These are phyloP conservation scores for Chromosphaera perkinsii DNA, from an alignment of 208 protist species.

Conservation along the genomic window DNA sequence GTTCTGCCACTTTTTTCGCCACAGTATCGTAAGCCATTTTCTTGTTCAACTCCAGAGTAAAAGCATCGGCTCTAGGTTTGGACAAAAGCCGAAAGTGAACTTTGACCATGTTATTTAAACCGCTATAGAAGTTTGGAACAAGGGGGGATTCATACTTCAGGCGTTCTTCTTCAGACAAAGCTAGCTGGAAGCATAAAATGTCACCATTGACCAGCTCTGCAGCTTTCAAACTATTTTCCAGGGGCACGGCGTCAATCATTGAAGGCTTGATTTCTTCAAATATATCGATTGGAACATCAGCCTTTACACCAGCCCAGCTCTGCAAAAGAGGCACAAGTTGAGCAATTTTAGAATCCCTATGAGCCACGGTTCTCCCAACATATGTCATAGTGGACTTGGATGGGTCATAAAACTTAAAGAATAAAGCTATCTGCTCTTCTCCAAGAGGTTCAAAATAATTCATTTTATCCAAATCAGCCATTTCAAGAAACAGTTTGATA, in stretches of 20 bases:
- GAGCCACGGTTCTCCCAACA: neutral
- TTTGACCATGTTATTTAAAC: neutral
- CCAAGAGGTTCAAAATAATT: neutral
- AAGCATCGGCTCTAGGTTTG: neutral
- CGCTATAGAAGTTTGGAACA: neutral
- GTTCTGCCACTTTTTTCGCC: neutral
- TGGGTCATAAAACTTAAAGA: too few species aligned
- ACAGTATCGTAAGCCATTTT: neutral
- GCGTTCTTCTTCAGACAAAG: too few species aligned
- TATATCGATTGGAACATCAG: neutral
- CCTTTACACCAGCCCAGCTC: neutral
- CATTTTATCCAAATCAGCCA: neutral
- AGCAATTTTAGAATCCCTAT: neutral
- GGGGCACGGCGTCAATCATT: neutral
- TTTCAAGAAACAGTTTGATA: too few species aligned
- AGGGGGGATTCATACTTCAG: neutral
- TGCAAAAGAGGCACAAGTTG: neutral
- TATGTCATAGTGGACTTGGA: neutral
- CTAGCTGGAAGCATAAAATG: neutral
- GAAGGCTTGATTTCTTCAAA: neutral
- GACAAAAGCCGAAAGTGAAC: neutral
- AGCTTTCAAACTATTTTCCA: neutral
- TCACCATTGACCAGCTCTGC: neutral
- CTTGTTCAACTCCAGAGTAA: neutral
- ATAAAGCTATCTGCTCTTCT: too few species aligned